Percentiles rank a stretch among this genome's conserved stretches.
phyloP scores from a whole-genome alignment of 805 yeast genomes.

The Scheffersomyces lignosus region DNA sequence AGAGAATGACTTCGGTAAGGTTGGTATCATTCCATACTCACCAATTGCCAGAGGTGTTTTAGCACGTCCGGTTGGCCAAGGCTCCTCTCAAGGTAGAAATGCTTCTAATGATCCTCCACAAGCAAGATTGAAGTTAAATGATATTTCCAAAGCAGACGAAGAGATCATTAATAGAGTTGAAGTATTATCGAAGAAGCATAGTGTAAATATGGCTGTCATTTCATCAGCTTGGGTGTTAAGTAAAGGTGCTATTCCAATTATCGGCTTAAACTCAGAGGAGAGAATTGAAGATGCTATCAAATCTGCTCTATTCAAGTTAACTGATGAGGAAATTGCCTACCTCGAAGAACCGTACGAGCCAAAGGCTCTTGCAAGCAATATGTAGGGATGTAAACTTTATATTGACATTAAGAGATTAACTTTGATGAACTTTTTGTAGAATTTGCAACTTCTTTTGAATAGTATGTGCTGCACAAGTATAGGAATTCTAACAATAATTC shows the following conservation, averaged over 20 bases:
- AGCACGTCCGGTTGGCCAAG: slow-evolving; percentile 42
- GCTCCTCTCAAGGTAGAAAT: slow-evolving; percentile 5
- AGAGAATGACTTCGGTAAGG: slow-evolving; percentile 40
- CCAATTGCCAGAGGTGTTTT: slow-evolving; percentile 58
- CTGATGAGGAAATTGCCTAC: slow-evolving; percentile 35
- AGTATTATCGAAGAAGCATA: slow-evolving; percentile 47
- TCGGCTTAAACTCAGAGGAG: slow-evolving; percentile 49
- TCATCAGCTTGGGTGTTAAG: slow-evolving; percentile 54
- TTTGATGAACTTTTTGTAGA: no score
- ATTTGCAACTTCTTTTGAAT: no score
- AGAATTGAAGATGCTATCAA: slow-evolving; percentile 55
- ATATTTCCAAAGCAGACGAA: slow-evolving; percentile 14
- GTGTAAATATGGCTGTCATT: slow-evolving; percentile 53
- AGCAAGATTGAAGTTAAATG: slow-evolving; percentile 8
- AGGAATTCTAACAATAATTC: no score
- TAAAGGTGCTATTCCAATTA: slow-evolving; percentile 56
- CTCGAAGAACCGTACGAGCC: slow-evolving; percentile 39
- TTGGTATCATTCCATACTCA: slow-evolving; percentile 63
- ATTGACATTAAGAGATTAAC: no score
- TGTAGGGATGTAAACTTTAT: no score
- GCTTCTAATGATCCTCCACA: slow-evolving; percentile 9
- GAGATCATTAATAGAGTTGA: slow-evolving; percentile 52
- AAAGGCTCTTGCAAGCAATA: slow-evolving; percentile 1
- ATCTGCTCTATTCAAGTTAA: slow-evolving; percentile 41
- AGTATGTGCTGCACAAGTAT: no score